Base-by-base conservation (phyloP, 2,329 filamentous ascomycete genomes). In the Colletotrichum horii region DNA sequence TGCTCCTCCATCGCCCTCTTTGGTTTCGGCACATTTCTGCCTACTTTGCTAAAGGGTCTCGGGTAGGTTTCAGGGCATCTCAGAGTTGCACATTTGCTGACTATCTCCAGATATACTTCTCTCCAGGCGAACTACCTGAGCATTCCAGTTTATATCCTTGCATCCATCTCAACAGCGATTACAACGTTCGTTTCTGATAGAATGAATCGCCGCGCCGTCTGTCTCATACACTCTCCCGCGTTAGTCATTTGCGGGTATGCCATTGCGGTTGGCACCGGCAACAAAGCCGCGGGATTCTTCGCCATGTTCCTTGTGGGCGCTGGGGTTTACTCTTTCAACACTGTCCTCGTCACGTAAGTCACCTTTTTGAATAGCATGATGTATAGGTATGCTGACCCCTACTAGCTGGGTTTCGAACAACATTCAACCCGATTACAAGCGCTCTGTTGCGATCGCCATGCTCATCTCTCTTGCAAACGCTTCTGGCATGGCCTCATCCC, bases 201-300 rank as follows among this genome's bases (percentile, higher is more conserved):
- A 15, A 58, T 82, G 19, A 78, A 79, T 32, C 79, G 79, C 56
- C 81, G 84, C 8, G 83, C 79, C 14, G 66, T 80, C 11, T 82
- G 83, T 71, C 75, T 83, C 36, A 73, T 84, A 30, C 71, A 75
- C 24, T 80, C 79, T 14, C 78, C 80, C 8, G 52, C 82, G 19
- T 79, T 82, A 1, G 83, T 84, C 15, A 76, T 80, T 19, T 67
- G 80, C 14, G 84, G 82, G 19, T 85, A 85, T 69, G 75, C 82
- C 2, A 82, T 86, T 66, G 79, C 77, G 30, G 79, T 84, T 3
- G 81, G 79, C 6, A 81, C 83, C 1, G 34, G 79, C 19, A 80
- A 80, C 55, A 71, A 71, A 19, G 74, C 74, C 15, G 83, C 79
- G 8, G 83, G 83, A 11, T 85, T 83, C 77, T 79, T 80, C 48